Base-by-base conservation (phyloP, 371 early-diverging fungal species). In the Amoeboaphelidium occidentale region DNA sequence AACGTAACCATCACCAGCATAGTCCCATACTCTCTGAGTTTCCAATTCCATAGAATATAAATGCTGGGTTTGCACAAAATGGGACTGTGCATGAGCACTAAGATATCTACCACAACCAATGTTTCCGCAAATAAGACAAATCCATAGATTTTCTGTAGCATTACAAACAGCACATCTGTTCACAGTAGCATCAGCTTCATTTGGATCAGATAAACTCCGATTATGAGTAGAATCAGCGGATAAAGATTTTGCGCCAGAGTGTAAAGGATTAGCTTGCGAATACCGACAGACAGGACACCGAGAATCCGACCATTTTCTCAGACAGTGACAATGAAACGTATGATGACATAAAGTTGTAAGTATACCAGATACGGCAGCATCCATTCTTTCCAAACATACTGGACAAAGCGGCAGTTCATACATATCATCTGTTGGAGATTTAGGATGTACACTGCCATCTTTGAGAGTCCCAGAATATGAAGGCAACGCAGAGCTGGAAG, bases 21-120 rank as follows among this genome's bases (percentile, higher is more conserved):
- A 94, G 58, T 94, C 96, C 96, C 96, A 94, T 20, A 94, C 87
- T 2, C 85, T 67, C 59, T 90, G 88, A 12, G 90, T 87, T 43
- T 84, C 84, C 21, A 94, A 70, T 55, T 92, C 93, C 50, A 94
- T 61, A 1, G 89, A 70, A 57, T 81, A 92, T 2, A 78, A 58
- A 57, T 94, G 93, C 20, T 63, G 57, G 0, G 85, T 83, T 25
- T 72, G 72, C 43, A 58, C 57, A 55, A 78, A 91, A 58, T 94
- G 96, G 39, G 68, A 67, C 42, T 78, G 75, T 0, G 93, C 93
- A 55, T 93, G 93, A 2, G 72, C 87, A 23, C 69, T 68, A 32
- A 75, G 71, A 53, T 89, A 71, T 41, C 68, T 48, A 6, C 68
- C 67, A 50, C 69, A 66, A 0, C 67, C 69, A 27, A 83, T 66